phyloP scores from a whole-genome alignment of 2,329 filamentous ascomycete species.

The Clathrospora elynae region DNA sequence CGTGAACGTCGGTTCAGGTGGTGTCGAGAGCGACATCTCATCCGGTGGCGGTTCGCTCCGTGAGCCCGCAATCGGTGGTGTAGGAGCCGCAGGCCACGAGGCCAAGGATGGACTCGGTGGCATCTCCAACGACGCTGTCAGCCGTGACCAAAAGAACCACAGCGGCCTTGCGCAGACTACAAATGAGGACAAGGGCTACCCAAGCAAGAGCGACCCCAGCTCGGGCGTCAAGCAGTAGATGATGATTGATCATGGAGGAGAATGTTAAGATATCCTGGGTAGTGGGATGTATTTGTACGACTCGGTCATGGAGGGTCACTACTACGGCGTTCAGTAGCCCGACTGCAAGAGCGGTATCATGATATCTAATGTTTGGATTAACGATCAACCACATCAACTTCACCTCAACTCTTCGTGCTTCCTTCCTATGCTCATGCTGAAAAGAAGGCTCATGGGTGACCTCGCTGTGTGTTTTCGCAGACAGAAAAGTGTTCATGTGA shows the following conservation, averaged over 20 bases:
- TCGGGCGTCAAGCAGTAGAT: slow-evolving; percentile 30
- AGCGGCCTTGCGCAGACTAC: slow-evolving; percentile 51
- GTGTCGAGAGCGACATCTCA: slow-evolving; percentile 52
- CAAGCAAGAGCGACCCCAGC: slow-evolving; percentile 49
- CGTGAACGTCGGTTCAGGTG: slow-evolving; percentile 72
- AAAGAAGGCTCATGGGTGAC: too few species aligned
- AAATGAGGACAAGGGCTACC: slow-evolving; percentile 51
- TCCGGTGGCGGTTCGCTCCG: slow-evolving; percentile 53
- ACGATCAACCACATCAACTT: slow-evolving; percentile 6
- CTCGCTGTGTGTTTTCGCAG: too few species aligned
- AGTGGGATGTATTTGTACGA: slow-evolving; percentile 10
- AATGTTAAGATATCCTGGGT: slow-evolving; percentile 9
- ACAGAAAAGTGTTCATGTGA: too few species aligned
- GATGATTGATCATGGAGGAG: background rate
- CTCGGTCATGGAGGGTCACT: slow-evolving; percentile 7
- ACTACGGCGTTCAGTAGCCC: slow-evolving; percentile 20
- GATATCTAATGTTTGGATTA: slow-evolving; percentile 13
- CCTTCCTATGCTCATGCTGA: too few species aligned
- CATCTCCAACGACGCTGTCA: slow-evolving; percentile 65
- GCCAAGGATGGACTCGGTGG: slow-evolving; percentile 62
- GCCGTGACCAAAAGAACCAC: slow-evolving; percentile 53
- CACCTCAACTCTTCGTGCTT: too few species aligned
- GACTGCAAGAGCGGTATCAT: slow-evolving; percentile 18
- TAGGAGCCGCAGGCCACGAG: slow-evolving; percentile 64
- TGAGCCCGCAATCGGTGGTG: slow-evolving; percentile 58